These are phyloP conservation scores for Cenococcum geophilum DNA, from an alignment of 495 filamentous ascomycete species.

Conservation along the genomic window DNA sequence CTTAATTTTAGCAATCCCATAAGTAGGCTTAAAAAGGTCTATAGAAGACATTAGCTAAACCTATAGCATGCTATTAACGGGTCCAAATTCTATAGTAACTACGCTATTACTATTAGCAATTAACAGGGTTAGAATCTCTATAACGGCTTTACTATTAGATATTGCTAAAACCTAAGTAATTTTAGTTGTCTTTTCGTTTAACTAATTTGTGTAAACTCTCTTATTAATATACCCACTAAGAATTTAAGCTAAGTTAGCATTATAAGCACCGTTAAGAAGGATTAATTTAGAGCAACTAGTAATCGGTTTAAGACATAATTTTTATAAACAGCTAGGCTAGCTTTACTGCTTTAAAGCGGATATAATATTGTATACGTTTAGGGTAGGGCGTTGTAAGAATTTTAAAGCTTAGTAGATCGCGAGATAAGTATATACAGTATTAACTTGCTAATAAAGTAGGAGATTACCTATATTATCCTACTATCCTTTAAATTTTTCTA, in stretches of 20 bases:
- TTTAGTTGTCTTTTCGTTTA: slow-evolving; percentile 15
- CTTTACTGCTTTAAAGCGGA: slow-evolving; percentile 45
- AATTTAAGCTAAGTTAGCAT: slow-evolving; percentile 72
- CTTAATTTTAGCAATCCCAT: slow-evolving; percentile 14
- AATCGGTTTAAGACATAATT: slow-evolving; percentile 46
- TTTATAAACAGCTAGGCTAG: slow-evolving; percentile 79
- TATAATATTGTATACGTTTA: slow-evolving; percentile 19
- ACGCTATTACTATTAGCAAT: slow-evolving; percentile 64
- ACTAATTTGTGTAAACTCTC: slow-evolving; percentile 42
- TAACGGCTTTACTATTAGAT: slow-evolving; percentile 70
- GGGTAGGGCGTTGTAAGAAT: slow-evolving; percentile 23
- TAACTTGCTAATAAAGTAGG: slow-evolving; percentile 35
- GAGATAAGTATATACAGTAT: slow-evolving; percentile 46
- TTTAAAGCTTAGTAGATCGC: slow-evolving; percentile 42
- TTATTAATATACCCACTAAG: slow-evolving; percentile 60
- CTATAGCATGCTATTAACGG: slow-evolving; percentile 97
- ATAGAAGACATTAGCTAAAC: slow-evolving; percentile 55
- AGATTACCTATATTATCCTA: background rate
- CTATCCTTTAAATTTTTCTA: slow-evolving; percentile 14
- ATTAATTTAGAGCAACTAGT: slow-evolving; percentile 40
- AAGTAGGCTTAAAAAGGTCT: slow-evolving; percentile 47
- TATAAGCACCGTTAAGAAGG: slow-evolving; percentile 90
- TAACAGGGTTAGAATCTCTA: slow-evolving; percentile 57
- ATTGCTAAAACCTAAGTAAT: slow-evolving; percentile 84
- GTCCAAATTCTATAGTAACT: slow-evolving; percentile 69